phyloP scores from a whole-genome alignment of 2,329 filamentous ascomycete genomes.

The Ceratocystis variospora region DNA sequence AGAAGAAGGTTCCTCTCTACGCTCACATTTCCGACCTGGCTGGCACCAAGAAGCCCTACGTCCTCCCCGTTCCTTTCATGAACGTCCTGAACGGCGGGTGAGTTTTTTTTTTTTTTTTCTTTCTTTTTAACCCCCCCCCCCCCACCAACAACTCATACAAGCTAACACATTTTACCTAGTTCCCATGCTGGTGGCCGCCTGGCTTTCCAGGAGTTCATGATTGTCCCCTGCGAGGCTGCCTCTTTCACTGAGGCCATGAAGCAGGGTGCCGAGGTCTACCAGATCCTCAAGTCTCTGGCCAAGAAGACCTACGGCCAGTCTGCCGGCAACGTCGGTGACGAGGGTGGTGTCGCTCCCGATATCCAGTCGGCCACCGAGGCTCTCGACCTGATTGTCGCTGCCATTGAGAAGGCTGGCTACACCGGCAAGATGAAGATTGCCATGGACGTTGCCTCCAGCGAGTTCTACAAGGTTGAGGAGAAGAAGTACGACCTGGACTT shows the following conservation, averaged over 20 bases:
- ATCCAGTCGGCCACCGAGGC: constrained; percentile 96
- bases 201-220: constrained; percentile 95
- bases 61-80: constrained; percentile 83
- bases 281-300: constrained; percentile 87
- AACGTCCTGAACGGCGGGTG: constrained; percentile 74
- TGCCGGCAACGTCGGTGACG: constrained; percentile 95
- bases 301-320: constrained; percentile 99
- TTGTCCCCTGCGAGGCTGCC: constrained; percentile 71
- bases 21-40: constrained; percentile 77
- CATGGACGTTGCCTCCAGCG: constrained; percentile 97
- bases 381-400: constrained; percentile 84
- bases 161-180: constrained; percentile 29
- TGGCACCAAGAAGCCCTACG: constrained; percentile 82
- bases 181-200: constrained; percentile 95
- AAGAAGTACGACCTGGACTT: constrained; percentile 99
- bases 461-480: constrained; percentile 94
- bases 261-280: constrained; percentile 95
- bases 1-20: constrained; percentile 78
- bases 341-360: constrained; percentile 98
- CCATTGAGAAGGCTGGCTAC: constrained; percentile 92
- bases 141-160: background rate
- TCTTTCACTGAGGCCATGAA: constrained; percentile 93
- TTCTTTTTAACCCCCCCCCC: too few relatives aligned
- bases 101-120: constrained; percentile 22
- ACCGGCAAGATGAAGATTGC: constrained; percentile 93